Base-by-base conservation (phyloP, 2,329 filamentous ascomycete species). In the Aspergillus awamori region DNA sequence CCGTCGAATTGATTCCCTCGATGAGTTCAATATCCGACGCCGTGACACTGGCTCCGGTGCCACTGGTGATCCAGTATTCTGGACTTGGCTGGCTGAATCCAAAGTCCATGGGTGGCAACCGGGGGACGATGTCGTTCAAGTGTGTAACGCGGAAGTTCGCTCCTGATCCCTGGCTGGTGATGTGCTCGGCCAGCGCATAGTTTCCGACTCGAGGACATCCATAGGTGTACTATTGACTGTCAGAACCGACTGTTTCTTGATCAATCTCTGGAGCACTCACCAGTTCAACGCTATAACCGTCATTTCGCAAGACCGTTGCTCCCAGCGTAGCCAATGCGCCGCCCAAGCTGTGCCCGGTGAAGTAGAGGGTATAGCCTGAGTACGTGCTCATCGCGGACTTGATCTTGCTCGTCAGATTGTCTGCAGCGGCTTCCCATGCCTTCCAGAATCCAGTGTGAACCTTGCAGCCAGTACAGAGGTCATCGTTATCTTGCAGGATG, bases 311-410 rank as follows among this genome's bases (percentile, higher is more conserved):
- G 0, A 77, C 78, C 2, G 77, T 79, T 0, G 81, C 80, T 1
- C 79, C 82, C 6, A 85, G 64, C 2, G 72, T 76, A 2, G 82
- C 82, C n/a, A 85, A 64, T 1, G 83, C 83, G 49, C 73, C 83
- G 3, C 83, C 83, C 5, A 84, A 77, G 58, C 78, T 82, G 66
- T 85, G 83, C 0, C 83, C 83, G 0, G 81, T 82, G 4, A 80
- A 63, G 0, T 82, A 73, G 49, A 85, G 64, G 28, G 71, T 74
- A 69, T 79, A 83, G 22, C 62, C 68, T 0, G 82, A 76, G 65
- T 81, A 76, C 2, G 57, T 54, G 2, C 57, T 22, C 5, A 60
- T 39, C 10, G 72, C 72, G 8, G 65, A 65, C 8, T 74, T 62
- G 26, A 85, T 69, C 5, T 79, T 73, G 0, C 69, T 61, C 5